Base-by-base conservation (phyloP, 495 filamentous ascomycete species). In the Rhypophila decipiens region DNA sequence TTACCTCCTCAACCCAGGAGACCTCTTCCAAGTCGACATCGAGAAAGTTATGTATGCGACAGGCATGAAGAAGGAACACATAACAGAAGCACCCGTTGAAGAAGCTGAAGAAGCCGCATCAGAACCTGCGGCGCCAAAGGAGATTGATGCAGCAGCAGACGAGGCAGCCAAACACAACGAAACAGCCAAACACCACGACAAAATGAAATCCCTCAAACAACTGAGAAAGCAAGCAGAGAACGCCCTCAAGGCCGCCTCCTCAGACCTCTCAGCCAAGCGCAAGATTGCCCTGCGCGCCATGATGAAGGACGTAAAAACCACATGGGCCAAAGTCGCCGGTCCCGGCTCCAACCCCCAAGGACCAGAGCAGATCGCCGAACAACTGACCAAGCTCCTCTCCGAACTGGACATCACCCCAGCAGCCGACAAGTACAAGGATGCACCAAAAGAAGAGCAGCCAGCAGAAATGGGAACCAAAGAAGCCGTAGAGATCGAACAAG, bases 1-100 rank as follows among this genome's bases (percentile, higher is more conserved):
- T 51, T 98, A 97, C 69, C 85, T 90, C 59, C 83, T 98, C 22
- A 98, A 98, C 67, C 93, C 93, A 9, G 93, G 93, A 40, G 93
- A 98, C 61, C 85, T 98, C 75, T 98, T 97, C 77, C 87, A 91
- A 59, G 94, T 98, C 59, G 86, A 96, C 7, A 77, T 84, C 35
- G 88, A 93, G 5, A 80, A 82, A 48, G 94, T 97, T 24, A 75
- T 98, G 67, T 86, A 69, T 53, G 93, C 88, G 19, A 96, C 89
- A 9, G 93, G 93, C 5, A 52, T 50, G 20, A 58, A 60, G 22
- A 55, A 55, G 13, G 63, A 64, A 47, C 53, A 59, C 17, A 57
- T 52, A 11, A 63, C 69, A 41, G 12, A 46, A 42, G 18, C 43
- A 39, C 38, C 51, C 4, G 51, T 56, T 19, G 61, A 66, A 21